These are phyloP conservation scores for Tympanopsis confertula DNA, from an alignment of 2,329 filamentous ascomycete genomes.

Conservation along the genomic window DNA sequence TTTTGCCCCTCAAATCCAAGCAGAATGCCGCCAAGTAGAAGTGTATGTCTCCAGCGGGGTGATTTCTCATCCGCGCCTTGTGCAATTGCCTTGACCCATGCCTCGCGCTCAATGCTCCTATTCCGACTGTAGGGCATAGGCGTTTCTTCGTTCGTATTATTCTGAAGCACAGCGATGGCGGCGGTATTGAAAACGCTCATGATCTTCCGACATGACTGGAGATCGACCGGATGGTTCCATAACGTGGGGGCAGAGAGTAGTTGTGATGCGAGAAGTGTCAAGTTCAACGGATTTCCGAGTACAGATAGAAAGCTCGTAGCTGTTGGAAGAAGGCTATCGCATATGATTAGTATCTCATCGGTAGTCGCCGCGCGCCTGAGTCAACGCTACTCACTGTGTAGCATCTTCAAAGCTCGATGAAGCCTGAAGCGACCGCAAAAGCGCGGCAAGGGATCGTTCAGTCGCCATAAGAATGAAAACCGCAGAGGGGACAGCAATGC, in stretches of 20 bases:
- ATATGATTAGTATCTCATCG: constrained; percentile 10
- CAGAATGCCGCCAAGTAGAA: constrained; percentile 51
- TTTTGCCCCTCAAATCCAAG: constrained; percentile 45
- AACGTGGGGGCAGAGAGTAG: constrained; percentile 46
- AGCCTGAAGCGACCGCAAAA: constrained; percentile 47
- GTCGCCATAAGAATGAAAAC: constrained; percentile 33
- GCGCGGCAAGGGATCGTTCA: constrained; percentile 46
- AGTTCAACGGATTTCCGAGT: constrained; percentile 45
- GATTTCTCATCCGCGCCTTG: constrained; percentile 36
- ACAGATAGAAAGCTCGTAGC: constrained; percentile 42
- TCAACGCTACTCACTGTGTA: constrained; percentile 41
- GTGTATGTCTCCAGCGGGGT: constrained; percentile 56
- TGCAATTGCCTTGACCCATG: constrained; percentile 24
- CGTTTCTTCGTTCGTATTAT: constrained; percentile 17
- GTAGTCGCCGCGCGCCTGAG: too few species aligned
- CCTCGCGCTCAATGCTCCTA: constrained; percentile 34
- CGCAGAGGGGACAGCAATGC: background rate
- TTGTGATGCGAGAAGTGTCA: constrained; percentile 43
- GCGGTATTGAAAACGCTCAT: constrained; percentile 46
- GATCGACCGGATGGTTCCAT: constrained; percentile 36
- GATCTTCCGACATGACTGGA: constrained; percentile 36
- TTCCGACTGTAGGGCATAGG: constrained; percentile 36
- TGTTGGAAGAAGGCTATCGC: constrained; percentile 27
- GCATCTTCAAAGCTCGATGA: constrained; percentile 47
- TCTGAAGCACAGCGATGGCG: constrained; percentile 14